A percentile compares a stretch with the other conserved stretches of the same genome.
These are phyloP conservation scores for Ephemerocybe angulata DNA, from an alignment of 768 basidiomycete species.

Conservation along the genomic window DNA sequence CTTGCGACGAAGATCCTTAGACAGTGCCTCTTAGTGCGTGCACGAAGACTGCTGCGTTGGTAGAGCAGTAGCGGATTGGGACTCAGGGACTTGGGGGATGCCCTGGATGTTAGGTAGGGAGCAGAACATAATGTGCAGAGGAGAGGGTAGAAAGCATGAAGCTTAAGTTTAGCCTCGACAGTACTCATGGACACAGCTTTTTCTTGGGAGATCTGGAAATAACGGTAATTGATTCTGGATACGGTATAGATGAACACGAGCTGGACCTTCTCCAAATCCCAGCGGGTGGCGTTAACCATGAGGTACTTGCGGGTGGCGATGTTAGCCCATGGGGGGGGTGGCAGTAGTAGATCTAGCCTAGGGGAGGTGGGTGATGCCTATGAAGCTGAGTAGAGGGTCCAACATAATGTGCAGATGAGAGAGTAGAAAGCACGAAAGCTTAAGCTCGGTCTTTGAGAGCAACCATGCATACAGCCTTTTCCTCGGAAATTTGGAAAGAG, in stretches of 20 bases:
- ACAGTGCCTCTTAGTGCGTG: no score
- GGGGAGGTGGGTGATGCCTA: no score
- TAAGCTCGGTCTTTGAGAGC: no score
- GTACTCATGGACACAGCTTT: constrained; percentile 92
- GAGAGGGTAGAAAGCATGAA: constrained; percentile 38
- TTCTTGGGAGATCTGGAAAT: constrained; percentile 96
- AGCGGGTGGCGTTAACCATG: constrained; percentile 92
- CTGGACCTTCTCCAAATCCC: constrained; percentile 95
- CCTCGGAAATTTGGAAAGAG: constrained; percentile 94
- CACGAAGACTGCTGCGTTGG: no score
- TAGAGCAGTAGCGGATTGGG: no score
- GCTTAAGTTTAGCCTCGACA: constrained; percentile 76
- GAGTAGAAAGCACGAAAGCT: constrained; percentile 46
- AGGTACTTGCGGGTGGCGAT: constrained; percentile 96
- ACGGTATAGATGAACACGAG: constrained; percentile 99
- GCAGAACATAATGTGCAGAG: constrained; percentile 36
- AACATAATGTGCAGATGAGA: no score
- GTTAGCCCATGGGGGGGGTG: no score
- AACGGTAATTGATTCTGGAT: constrained; percentile 95
- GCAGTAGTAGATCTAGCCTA: no score
- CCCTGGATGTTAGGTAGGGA: constrained; percentile 11
- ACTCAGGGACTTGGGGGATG: no score
- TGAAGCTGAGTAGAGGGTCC: no score
- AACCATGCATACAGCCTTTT: no score
- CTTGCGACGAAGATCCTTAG: no score